phyloP scores from a whole-genome alignment of 2,329 filamentous ascomycete species.

The Alternaria tenuissima region DNA sequence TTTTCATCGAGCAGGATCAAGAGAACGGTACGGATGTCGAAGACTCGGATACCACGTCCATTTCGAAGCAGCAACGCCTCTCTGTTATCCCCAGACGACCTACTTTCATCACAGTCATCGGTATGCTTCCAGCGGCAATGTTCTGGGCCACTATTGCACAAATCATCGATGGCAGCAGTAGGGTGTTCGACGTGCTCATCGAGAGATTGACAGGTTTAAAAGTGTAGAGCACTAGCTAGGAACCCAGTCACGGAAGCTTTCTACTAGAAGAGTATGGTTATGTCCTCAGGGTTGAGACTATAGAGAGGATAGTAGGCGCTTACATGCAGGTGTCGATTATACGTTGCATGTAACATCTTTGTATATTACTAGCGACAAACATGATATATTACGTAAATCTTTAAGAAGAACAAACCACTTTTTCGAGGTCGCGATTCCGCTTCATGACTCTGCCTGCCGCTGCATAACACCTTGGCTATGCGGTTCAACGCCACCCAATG shows the following conservation, averaged over 20 bases:
- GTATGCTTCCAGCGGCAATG: conserved; percentile 36
- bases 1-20: conserved; percentile 2
- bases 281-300: neutral
- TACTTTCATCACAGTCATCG: conserved; percentile 36
- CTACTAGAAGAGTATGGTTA: neutral
- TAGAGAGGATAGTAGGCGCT: neutral
- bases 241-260: neutral
- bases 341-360: neutral
- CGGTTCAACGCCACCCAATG: conserved; percentile 3
- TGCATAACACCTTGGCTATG: conserved; percentile 3
- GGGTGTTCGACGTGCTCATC: conserved; percentile 18
- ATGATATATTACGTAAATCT: neutral
- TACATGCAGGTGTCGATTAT: neutral
- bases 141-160: conserved; percentile 30
- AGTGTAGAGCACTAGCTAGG: neutral
- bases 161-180: conserved; percentile 11
- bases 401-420: neutral
- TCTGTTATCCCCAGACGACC: conserved; percentile 23
- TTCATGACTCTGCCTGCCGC: neutral
- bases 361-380: neutral
- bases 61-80: conserved; percentile 10
- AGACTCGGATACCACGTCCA: neutral
- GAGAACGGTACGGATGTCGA: conserved; percentile 8
- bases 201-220: conserved; percentile 14
- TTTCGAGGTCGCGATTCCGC: neutral